Conservation (phyloP, 495 filamentous ascomycete species). For the Aspergillus taichungensis region DNA sequence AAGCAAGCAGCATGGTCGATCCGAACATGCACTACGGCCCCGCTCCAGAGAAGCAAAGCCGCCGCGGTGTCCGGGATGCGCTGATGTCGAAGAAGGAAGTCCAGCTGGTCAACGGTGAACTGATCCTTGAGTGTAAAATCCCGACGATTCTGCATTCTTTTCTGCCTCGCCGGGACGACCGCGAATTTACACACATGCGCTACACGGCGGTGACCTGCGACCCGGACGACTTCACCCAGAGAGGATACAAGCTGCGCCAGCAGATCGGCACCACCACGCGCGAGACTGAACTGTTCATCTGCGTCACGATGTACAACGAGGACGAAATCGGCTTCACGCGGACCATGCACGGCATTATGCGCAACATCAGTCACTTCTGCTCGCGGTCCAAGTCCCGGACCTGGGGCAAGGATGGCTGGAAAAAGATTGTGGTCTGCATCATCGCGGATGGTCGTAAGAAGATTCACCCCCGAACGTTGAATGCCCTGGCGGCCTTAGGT, state of each 20-base stretch:
- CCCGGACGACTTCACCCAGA: slow-evolving; percentile 82
- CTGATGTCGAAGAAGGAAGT: slow-evolving; percentile 94
- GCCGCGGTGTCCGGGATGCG: slow-evolving; percentile 72
- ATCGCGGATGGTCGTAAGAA: slow-evolving; percentile 91
- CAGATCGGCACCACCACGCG: slow-evolving; percentile 76
- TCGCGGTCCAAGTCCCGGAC: slow-evolving; percentile 84
- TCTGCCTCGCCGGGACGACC: slow-evolving; percentile 79
- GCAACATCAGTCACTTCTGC: slow-evolving; percentile 94
- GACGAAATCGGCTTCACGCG: slow-evolving; percentile 92
- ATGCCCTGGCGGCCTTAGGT: slow-evolving; percentile 93
- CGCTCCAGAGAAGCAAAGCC: slow-evolving; percentile 76
- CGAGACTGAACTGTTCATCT: slow-evolving; percentile 98
- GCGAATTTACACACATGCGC: slow-evolving; percentile 99
- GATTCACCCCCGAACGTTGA: slow-evolving; percentile 86
- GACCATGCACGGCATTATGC: slow-evolving; percentile 99
- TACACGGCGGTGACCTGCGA: slow-evolving; percentile 99
- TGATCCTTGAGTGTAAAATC: slow-evolving; percentile 98
- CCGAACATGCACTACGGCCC: slow-evolving; percentile 67
- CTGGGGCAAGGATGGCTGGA: slow-evolving; percentile 97
- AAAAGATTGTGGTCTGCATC: slow-evolving; percentile 98
- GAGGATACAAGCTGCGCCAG: slow-evolving; percentile 92
- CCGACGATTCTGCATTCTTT: slow-evolving; percentile 96
- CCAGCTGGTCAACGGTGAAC: slow-evolving; percentile 88
- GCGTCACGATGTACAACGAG: slow-evolving; percentile 98
- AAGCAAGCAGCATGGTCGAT: slow-evolving; percentile 27